Conservation (phyloP, 129 eudicot species). For the Ambrosia artemisiifolia region DNA sequence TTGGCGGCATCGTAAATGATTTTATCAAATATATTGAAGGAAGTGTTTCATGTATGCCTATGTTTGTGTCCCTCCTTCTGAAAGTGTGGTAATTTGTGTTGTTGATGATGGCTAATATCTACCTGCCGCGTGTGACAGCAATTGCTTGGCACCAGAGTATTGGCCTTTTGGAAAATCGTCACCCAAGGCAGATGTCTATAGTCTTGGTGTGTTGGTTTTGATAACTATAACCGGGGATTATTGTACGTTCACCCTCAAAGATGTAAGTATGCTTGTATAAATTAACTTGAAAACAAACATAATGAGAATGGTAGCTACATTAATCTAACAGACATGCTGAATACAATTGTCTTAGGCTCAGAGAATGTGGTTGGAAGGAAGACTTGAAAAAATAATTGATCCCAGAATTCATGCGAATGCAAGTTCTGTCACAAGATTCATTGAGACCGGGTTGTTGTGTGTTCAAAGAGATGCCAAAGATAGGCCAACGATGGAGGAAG, state of each 20-base stretch:
- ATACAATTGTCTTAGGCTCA: not conserved
- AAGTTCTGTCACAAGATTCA: not conserved
- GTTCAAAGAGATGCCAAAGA: not conserved
- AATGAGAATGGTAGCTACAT: too few species aligned
- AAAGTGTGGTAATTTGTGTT: not conserved
- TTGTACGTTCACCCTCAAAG: too few species aligned
- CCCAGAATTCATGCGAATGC: not conserved
- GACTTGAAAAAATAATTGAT: not conserved
- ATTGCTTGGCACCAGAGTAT: not conserved
- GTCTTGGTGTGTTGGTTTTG: slow-evolving; percentile 13
- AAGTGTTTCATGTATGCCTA: too few species aligned
- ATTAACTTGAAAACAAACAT: too few species aligned
- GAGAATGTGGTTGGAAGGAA: slow-evolving; percentile 2
- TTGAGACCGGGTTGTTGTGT: slow-evolving; percentile 5
- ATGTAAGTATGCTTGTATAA: slow-evolving; percentile 4
- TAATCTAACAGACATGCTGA: not conserved
- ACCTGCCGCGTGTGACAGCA: not conserved
- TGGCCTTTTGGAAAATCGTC: not conserved
- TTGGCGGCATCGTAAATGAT: not conserved
- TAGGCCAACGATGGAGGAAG: slow-evolving; percentile 12
- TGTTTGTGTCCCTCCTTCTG: too few species aligned
- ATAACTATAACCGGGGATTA: not conserved
- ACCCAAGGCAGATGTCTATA: slow-evolving; percentile 14
- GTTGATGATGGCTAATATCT: not conserved
- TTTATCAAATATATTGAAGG: too few species aligned